Evolutionary conservation across 2,329 filamentous ascomycete species (phyloP), one percentile per base, ranked within the genome.

Genomic region (Colletotrichum australisinense): DNA sequence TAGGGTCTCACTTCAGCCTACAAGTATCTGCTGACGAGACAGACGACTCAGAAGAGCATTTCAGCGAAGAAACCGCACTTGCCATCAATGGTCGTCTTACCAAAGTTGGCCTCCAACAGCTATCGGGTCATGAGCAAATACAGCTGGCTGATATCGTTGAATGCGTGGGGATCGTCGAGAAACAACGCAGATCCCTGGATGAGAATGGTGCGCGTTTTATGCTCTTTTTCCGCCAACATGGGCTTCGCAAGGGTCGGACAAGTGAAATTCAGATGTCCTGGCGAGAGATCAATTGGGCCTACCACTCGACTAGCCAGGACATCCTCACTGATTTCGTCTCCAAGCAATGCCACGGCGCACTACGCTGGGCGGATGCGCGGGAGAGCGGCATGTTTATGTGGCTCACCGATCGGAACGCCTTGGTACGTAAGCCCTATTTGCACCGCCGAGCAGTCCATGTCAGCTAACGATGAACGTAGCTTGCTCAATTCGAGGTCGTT

Each of bases 371-470:
- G 75, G 89, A 95, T 77, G 97, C 96, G 1, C 89, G 93, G 59
- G 93, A 97, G 80, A 94, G 93, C 76, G 97, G 97, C 12, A 88
- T 98, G 68, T 98, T 98, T 79, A 96, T 98, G 92, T 99, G 97
- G 96, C 88, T 99, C 75, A 90, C 91, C 0, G 95, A 98, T 81
- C 83, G 88, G 22, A 89, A 88, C 67, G 92, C 95, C 26, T 85
- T 98, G 80, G 94, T 97, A 87, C 82, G 92, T 19, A n/a, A n/a
- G 14, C 24, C 9, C 24, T 81, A 65, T 30, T 32, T 26, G 12
- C 16, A 30, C 53, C 26, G 9, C 5, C 19, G n/a, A 22, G 12
- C 19, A 30, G 56, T 28, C 19, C 9, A 30, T 3, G 14, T 24
- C 26, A 28, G 55, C 19, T 60, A 35, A 70, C 38, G 5, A 53